phyloP scores from a whole-genome alignment of 2,329 filamentous ascomycete genomes.

The Colletotrichum euphorbiae region DNA sequence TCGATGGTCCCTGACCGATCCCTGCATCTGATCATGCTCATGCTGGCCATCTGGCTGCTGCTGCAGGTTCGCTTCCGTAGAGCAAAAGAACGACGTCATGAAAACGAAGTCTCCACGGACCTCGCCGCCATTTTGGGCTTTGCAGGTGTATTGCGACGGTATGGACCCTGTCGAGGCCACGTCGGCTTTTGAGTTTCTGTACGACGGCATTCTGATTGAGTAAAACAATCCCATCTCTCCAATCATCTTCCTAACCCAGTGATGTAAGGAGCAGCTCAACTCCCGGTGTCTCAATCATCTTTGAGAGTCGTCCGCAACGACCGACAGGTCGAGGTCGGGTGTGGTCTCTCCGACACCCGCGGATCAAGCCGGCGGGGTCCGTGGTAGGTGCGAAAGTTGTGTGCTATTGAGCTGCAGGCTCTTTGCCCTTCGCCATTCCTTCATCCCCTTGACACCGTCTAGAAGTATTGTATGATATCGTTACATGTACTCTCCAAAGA shows the following conservation, averaged over 20 bases:
- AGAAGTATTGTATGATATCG: constrained; percentile 39
- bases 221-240: constrained; percentile 22
- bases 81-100: constrained; percentile 27
- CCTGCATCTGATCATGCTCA: constrained; percentile 19
- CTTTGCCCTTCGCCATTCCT: background rate
- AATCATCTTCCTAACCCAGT: background rate
- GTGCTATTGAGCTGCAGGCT: constrained; percentile 36
- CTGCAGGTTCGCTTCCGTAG: background rate
- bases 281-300: background rate
- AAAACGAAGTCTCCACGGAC: constrained; percentile 31
- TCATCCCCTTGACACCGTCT: constrained; percentile 27
- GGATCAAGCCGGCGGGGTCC: background rate
- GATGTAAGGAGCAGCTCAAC: background rate
- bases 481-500: constrained; percentile 38
- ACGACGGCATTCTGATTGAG: constrained; percentile 22
- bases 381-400: constrained; percentile 12
- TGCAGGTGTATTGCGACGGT: background rate
- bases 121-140: constrained; percentile 2
- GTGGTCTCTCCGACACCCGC: background rate
- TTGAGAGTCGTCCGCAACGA: background rate
- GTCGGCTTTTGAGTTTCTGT: constrained; percentile 5
- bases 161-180: constrained; percentile 4
- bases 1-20: constrained; percentile 26
- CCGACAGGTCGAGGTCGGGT: background rate
- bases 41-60: background rate